phyloP scores from a whole-genome alignment of 2,329 filamentous ascomycete genomes.

The Neophaeococcomyces aloes region DNA sequence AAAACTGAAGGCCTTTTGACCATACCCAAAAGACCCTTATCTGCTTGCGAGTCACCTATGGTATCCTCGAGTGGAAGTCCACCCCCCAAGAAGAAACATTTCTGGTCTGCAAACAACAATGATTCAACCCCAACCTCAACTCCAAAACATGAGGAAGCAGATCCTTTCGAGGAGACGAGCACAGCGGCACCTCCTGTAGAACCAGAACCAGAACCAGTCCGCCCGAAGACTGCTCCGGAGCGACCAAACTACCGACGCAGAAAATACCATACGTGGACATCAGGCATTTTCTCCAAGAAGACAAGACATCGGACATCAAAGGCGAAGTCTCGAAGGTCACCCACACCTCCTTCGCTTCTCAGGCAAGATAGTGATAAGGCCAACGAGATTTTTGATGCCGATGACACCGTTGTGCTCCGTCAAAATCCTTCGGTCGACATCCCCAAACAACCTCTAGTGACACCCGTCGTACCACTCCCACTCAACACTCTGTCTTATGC shows the following conservation, averaged over 20 bases:
- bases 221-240: conserved; percentile 23
- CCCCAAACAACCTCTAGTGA: conserved; percentile 8
- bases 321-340: conserved; percentile 30
- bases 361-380: conserved; percentile 31
- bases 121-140: conserved; percentile 25
- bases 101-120: conserved; percentile 24
- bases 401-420: conserved; percentile 39
- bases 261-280: conserved; percentile 58
- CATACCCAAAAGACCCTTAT: conserved; percentile 31
- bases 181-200: conserved; percentile 4
- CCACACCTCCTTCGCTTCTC: conserved; percentile 34
- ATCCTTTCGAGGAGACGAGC: conserved; percentile 15
- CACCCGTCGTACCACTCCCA: neutral
- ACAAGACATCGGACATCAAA: conserved; percentile 36
- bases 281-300: conserved; percentile 41
- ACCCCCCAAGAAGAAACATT: conserved; percentile 22
- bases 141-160: conserved; percentile 20
- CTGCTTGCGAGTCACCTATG: conserved; percentile 27
- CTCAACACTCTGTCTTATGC: conserved; percentile 35
- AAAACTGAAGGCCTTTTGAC: conserved; percentile 10
- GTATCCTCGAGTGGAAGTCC: conserved; percentile 17
- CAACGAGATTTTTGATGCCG: conserved; percentile 39
- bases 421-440: conserved; percentile 25
- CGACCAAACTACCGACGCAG: conserved; percentile 49
- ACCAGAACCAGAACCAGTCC: conserved; percentile 17